Percentiles rank a stretch among this genome's conserved stretches.
Conservation (phyloP, 2,329 filamentous ascomycete genomes). For the Decorospora gaudefroyi region DNA sequence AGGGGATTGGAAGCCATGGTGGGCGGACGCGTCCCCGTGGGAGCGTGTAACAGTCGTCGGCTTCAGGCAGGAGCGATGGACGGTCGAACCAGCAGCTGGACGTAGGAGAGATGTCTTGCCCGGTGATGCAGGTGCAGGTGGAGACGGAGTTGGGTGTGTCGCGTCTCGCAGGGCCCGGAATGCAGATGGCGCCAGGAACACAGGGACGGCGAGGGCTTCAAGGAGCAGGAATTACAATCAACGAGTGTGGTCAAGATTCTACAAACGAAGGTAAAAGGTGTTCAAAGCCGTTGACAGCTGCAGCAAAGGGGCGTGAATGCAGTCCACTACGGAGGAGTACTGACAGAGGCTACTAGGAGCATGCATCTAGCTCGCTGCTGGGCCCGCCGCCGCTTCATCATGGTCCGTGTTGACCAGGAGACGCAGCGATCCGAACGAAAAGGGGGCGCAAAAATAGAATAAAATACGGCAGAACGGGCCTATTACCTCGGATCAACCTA, state of each 20-base stretch:
- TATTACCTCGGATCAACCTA: slow-evolving; percentile 19
- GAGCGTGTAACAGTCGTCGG: slow-evolving; percentile 41
- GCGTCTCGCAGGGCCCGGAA: slow-evolving; percentile 30
- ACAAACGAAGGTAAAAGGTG: slow-evolving; percentile 39
- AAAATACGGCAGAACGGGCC: slow-evolving; percentile 19
- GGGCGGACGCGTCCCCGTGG: slow-evolving; percentile 48
- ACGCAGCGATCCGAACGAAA: slow-evolving; percentile 22
- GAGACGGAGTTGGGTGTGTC: no score
- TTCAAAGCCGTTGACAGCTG: slow-evolving; percentile 26
- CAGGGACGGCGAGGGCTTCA: slow-evolving; percentile 17
- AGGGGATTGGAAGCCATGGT: slow-evolving; percentile 63
- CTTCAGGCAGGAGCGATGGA: slow-evolving; percentile 25
- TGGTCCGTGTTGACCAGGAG: slow-evolving; percentile 29
- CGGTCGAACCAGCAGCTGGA: slow-evolving; percentile 11
- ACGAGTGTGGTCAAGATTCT: slow-evolving; percentile 36
- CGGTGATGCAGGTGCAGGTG: slow-evolving; percentile 7
- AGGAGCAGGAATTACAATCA: slow-evolving; percentile 31
- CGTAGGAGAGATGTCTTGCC: slow-evolving; percentile 14
- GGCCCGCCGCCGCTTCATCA: slow-evolving; percentile 18
- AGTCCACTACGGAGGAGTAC: no score
- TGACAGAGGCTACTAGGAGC: slow-evolving; percentile 6
- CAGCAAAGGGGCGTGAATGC: slow-evolving; percentile 28
- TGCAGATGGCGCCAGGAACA: slow-evolving; percentile 25
- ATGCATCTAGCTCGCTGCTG: slow-evolving; percentile 11
- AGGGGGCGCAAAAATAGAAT: slow-evolving; percentile 32